phyloP scores from a whole-genome alignment of 2,329 filamentous ascomycete species.

The Meredithiella fracta region DNA sequence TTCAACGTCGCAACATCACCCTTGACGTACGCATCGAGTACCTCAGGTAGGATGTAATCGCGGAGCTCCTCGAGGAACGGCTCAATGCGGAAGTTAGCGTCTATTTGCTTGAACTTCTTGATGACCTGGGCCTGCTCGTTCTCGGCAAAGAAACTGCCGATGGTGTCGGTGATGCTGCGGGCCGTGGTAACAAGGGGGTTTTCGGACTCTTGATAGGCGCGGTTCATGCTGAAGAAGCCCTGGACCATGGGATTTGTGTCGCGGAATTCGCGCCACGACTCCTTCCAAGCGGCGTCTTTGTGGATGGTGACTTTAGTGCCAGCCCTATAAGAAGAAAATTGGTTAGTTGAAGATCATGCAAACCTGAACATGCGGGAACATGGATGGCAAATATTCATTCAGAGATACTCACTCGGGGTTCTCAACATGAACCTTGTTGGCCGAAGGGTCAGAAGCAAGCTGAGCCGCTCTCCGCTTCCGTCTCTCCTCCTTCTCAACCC shows the following conservation, averaged over 20 bases:
- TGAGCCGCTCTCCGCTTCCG: conserved; percentile 59
- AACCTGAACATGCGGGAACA: not conserved
- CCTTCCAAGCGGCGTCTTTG: conserved; percentile 95
- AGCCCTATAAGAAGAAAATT: conserved; percentile 41
- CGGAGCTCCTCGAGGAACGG: conserved; percentile 88
- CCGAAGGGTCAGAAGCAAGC: conserved; percentile 38
- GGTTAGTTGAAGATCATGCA: not conserved
- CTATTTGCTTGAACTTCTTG: conserved; percentile 94
- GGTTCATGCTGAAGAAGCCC: conserved; percentile 70
- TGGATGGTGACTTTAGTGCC: conserved; percentile 89
- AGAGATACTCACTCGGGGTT: conserved; percentile 65
- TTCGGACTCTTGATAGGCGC: conserved; percentile 86
- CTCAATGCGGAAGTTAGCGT: conserved; percentile 86
- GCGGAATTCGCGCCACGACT: conserved; percentile 92
- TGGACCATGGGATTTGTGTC: conserved; percentile 82
- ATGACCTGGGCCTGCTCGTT: conserved; percentile 97
- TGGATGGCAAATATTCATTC: not conserved
- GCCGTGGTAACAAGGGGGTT: conserved; percentile 89
- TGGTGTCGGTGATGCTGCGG: conserved; percentile 79
- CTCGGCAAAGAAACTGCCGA: conserved; percentile 93
- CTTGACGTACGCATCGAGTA: conserved; percentile 95
- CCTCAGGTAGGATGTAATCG: conserved; percentile 94
- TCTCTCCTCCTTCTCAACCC: conserved; percentile 91
- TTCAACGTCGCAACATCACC: conserved; percentile 81
- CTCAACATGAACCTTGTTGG: conserved; percentile 51